Evolutionary conservation across 306 rosid genomes (phyloP).

Genomic region (Cicer arietinum): DNA sequence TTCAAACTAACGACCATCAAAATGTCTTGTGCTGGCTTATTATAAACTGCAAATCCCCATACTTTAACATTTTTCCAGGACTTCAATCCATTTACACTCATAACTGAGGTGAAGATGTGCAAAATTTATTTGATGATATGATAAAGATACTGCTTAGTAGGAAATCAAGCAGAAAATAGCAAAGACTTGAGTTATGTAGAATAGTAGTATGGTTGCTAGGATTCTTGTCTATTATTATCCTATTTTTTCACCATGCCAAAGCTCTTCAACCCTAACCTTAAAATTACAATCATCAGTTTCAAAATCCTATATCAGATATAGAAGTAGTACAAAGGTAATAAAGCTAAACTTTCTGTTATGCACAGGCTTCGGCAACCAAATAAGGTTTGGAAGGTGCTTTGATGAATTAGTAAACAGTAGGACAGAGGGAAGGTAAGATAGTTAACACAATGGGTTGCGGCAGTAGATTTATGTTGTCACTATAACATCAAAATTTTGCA

Average conservation of each 20-base stretch:
- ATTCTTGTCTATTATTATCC: conserved; percentile 28
- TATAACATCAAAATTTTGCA: conserved; percentile 20
- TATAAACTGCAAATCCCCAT: conserved; percentile 28
- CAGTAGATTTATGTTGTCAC: conserved; percentile 20
- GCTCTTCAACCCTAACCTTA: conserved; percentile 40
- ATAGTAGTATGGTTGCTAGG: conserved; percentile 1
- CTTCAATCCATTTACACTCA: conserved; percentile 26
- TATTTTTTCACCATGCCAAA: conserved; percentile 10
- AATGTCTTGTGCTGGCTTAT: background rate
- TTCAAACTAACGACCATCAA: conserved; percentile 33
- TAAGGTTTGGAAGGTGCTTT: conserved; percentile 69
- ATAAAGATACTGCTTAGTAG: conserved; percentile 16
- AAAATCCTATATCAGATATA: conserved; percentile 36
- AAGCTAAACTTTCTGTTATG: conserved; percentile 2
- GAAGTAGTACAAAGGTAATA: conserved; percentile 17
- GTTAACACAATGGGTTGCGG: background rate
- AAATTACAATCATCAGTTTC: conserved; percentile 33
- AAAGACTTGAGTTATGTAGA: conserved; percentile 19
- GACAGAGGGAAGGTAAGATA: background rate
- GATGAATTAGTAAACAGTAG: conserved; percentile 11
- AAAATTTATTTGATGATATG: conserved; percentile 9
- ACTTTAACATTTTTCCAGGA: conserved; percentile 14
- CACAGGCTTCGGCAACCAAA: conserved; percentile 18
- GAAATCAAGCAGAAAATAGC: conserved; percentile 30
- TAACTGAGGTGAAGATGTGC: background rate